Evolutionary conservation across 148 eudicot genomes (phyloP), one percentile per base, ranked within the genome.

Genomic region (Fagopyrum homotropicum): DNA sequence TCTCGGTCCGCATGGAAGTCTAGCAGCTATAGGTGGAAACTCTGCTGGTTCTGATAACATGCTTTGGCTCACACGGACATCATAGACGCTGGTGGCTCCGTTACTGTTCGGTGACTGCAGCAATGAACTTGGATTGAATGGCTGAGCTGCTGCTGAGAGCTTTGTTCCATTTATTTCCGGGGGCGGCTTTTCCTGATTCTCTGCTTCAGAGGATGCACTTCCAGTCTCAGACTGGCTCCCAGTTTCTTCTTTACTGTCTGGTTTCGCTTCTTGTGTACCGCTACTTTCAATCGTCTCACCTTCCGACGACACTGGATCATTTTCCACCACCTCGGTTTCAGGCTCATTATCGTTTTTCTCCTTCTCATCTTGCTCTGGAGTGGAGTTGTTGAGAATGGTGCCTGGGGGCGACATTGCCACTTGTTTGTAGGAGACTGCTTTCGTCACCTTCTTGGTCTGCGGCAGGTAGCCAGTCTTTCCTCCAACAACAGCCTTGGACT

Each of bases 361-460:
- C 76, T 83, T 82, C 77, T 90, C 94, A 71, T 88, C 88, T 77
- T 83, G 81, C 79, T 85, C 87, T 63, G 79, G 47, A 11, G 84
- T 63, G 46, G 94, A 88, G 86, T 90, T 88, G 86, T 90, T 96
- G 59, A 87, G 84, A 79, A 96, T 90, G 22, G 99, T 92, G 73
- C 99, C 99, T 73, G 99, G 99, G 15, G 98, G 94, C 16, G 99
- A 88, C 75, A 90, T 80, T 0, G 99, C 99, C 46, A 96, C 99
- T 79, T 92, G 98, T 83, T 96, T 96, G 88, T 96, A 96, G 45
- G 99, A 90, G 77, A 92, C 72, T 30, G 98, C 86, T 83, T 96
- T 96, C 5, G 94, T 85, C 76, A 96, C 97, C 81, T 83, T 90
- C 72, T 84, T 85, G 17, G 81, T 71, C 19, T 75, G 90, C 43